Evolutionary conservation across 257 asterid genomes (phyloP), one percentile per base, ranked within the genome.

Genomic region (Solanum corneliomulleri): DNA sequence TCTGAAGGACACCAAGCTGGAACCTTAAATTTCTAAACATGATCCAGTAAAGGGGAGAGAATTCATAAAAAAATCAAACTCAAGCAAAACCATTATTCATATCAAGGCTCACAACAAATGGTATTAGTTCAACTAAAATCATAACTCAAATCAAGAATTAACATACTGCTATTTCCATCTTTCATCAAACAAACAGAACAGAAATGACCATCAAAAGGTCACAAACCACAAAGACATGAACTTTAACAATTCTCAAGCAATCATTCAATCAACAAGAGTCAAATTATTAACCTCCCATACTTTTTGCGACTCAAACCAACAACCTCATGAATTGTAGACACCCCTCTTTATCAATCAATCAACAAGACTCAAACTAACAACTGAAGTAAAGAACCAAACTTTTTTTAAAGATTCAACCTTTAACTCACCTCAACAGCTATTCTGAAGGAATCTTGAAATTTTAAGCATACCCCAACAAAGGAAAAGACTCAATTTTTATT

Each of bases 1-100:
- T 62, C 29, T 82, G 72, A 64, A 75, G 88, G 27, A 90, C 89
- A 49, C 82, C 87, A 45, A 90, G 71, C 6, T 86, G 62, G 77
- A 42, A 45, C 72, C 78, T 68, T 5, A 42, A 80, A 45, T 2
- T 47, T 27, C 20, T 27, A 20, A 80, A 68, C 11, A 25, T 29
- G n/a, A 77, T 78, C 62, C 87, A 62, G 10, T 37, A 70, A 41
- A 52, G 87, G 64, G 64, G 31, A 64, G 71, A 20, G 64, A 74
- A 74, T 11, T 37, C 81, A 21, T 11, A 37, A 74, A 74, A 74
- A 21, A 35, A 74, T 21, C 81, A 37, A 74, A 74, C 52, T 74
- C 82, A 37, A 74, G 10, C 49, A 29, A 14, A 72, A 74, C 9
- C 31, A 44, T 25, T 44, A 44, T 1, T 15, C 64, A 77, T 42